phyloP scores from a whole-genome alignment of 179 eudicot genomes.

The Silene vulgaris region DNA sequence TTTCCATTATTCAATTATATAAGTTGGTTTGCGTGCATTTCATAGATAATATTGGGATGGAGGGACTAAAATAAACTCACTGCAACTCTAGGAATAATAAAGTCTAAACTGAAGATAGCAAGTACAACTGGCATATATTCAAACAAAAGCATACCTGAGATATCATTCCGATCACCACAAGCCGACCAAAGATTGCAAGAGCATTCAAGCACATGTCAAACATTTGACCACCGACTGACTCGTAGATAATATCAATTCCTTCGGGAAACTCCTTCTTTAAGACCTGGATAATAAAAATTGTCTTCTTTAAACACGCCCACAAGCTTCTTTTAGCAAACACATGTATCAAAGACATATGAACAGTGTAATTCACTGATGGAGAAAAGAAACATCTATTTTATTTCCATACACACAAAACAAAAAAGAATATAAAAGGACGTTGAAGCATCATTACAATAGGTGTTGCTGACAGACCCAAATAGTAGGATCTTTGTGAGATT shows the following conservation, averaged over 20 bases:
- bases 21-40: too few species aligned
- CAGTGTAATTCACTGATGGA: neutral
- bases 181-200: conserved; percentile 71
- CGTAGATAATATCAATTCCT: conserved; percentile 85
- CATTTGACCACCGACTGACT: conserved; percentile 96
- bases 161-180: conserved; percentile 96
- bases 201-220: conserved; percentile 84
- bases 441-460: too few species aligned
- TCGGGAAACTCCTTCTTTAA: conserved; percentile 75
- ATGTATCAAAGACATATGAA: neutral
- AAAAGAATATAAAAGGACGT: too few species aligned
- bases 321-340: neutral
- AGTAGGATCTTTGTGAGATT: too few species aligned
- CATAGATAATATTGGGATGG: too few species aligned
- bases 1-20: too few species aligned
- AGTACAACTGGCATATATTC: neutral
- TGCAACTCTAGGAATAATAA: conserved; percentile 1
- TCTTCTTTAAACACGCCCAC: conserved; percentile 1
- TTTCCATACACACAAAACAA: too few species aligned
- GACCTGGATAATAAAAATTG: conserved; percentile 46
- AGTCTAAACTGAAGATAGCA: conserved; percentile 4
- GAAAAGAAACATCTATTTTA: neutral
- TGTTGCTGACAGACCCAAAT: too few species aligned
- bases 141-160: conserved; percentile 66
- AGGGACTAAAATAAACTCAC: neutral